Evolutionary conservation across 805 yeast genomes (phyloP), one percentile per base, ranked within the genome.

Genomic region (Yueomyces sinensis): DNA sequence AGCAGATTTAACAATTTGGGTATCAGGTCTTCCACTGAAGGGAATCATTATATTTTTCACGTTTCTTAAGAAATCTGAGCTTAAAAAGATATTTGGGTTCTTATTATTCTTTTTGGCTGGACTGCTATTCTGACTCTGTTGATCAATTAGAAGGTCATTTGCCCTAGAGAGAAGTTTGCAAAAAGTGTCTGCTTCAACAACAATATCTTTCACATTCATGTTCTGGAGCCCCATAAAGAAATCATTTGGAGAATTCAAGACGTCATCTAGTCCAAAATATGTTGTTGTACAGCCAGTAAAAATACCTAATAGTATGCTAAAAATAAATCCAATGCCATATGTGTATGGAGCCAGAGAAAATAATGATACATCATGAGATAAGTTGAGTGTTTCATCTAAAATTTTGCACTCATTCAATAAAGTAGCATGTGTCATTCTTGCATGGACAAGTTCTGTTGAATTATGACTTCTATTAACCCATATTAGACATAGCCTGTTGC

Each of bases 301-400:
- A 0, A 80, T 75, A 4, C 98, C 98, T 42, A 91, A 54, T 27
- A 87, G 57, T 36, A 76, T 75, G n/a, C 94, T 70, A 53, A 84
- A 89, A 19, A 91, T 59, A 51, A 91, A 87, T 0, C 99, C 99
- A 19, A 89, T 56, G 0, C 96, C 96, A 2, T 70, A 59, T 2
- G 83, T 72, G 44, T 87, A 89, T 30, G 93, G 72, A 7, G 83
- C 93, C 54, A 95, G 76, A 0, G 95, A 94, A 29, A 89, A 65
- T 5, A 91, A 63, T 0, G 95, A 78, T 29, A 74, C 71, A 24
- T 70, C 67, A 28, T 81, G 70, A 13, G 77, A 68, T 58, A 91
- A 65, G 40, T 83, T 89, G 49, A 95, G 82, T 0, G 97, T 89
- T 51, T 89, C 96, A 46, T 91, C 89, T 49, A 84, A 69, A 16